A percentile compares a stretch with the other conserved stretches of the same genome.
phyloP scores from a whole-genome alignment of 2,329 filamentous ascomycete genomes.

The Paracoccidioides lutzii region DNA sequence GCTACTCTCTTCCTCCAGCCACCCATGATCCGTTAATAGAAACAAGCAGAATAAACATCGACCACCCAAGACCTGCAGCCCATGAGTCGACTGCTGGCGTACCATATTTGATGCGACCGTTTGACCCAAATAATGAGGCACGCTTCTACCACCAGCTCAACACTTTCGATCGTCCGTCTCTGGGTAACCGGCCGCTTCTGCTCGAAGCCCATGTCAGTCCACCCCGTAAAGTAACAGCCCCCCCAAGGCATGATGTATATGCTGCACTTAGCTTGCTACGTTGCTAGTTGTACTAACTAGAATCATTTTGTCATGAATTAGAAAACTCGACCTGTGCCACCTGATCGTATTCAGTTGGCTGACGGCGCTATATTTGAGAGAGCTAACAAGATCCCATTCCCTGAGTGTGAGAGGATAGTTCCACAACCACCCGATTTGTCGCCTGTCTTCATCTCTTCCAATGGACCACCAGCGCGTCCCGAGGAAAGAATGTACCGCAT shows the following conservation, averaged over 20 bases:
- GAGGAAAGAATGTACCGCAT: not conserved
- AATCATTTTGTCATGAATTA: constrained; percentile 1
- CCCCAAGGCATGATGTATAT: no score
- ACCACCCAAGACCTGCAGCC: not conserved
- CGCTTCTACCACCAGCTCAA: not conserved
- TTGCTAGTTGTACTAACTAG: not conserved
- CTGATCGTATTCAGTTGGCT: constrained; percentile 14
- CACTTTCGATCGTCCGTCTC: not conserved
- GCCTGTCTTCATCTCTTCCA: not conserved
- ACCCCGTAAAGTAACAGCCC: not conserved
- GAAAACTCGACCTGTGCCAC: constrained; percentile 5
- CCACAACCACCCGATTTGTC: not conserved
- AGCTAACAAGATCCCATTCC: constrained; percentile 4
- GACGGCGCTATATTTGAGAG: constrained; percentile 15
- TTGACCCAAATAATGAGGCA: constrained; percentile 1
- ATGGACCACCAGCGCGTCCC: not conserved
- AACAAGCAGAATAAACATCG: not conserved
- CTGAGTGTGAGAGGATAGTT: not conserved
- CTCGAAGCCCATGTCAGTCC: constrained; percentile 1
- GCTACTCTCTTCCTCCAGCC: not conserved
- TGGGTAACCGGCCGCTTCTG: not conserved
- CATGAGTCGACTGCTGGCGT: not conserved
- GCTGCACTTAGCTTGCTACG: not conserved
- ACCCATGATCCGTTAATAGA: not conserved
- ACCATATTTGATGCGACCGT: not conserved